These are phyloP conservation scores for Kentomonas sorsogonicus DNA, from an alignment of 208 protist species.

Conservation along the genomic window DNA sequence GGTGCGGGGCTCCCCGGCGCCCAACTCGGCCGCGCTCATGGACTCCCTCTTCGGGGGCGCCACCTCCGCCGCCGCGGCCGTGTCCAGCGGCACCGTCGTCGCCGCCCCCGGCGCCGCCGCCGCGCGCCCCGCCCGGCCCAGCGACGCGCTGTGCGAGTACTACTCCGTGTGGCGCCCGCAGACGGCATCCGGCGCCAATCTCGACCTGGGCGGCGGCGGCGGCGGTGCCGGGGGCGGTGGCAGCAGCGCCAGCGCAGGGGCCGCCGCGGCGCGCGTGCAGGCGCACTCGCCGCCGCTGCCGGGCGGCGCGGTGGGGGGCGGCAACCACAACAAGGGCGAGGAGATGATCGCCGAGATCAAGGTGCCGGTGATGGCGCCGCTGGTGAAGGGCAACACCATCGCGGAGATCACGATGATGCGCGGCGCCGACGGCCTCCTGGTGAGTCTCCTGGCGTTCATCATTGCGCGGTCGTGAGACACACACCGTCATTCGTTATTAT, in stretches of 20 bases:
- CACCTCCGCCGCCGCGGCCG: neutral
- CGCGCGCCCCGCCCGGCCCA: too few species aligned
- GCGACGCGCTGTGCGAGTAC: too few species aligned
- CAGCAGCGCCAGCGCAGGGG: too few species aligned
- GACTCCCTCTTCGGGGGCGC: neutral
- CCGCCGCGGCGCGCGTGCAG: too few species aligned
- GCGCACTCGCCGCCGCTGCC: too few species aligned
- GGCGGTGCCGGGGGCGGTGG: too few species aligned
- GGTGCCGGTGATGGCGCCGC: slow-evolving; percentile 20
- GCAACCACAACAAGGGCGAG: slow-evolving; percentile 48
- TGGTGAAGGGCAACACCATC: slow-evolving; percentile 31
- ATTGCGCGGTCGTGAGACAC: slow-evolving; percentile 53
- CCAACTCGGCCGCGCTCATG: too few species aligned
- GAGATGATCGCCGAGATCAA: slow-evolving; percentile 58
- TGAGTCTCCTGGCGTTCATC: slow-evolving; percentile 51
- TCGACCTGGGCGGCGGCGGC: too few species aligned
- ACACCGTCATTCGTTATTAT: too few species aligned
- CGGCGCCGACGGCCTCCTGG: slow-evolving; percentile 63
- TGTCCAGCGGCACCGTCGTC: neutral
- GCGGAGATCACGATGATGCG: slow-evolving; percentile 46
- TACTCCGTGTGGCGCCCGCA: slow-evolving; percentile 1
- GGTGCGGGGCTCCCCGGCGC: too few species aligned
- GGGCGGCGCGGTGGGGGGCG: too few species aligned
- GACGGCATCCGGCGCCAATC: too few species aligned
- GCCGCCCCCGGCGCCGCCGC: neutral